Percentiles rank a stretch among this genome's conserved stretches.
These are phyloP conservation scores for Diaporthe australafricana DNA, from an alignment of 2,329 filamentous ascomycete genomes.

Conservation along the genomic window DNA sequence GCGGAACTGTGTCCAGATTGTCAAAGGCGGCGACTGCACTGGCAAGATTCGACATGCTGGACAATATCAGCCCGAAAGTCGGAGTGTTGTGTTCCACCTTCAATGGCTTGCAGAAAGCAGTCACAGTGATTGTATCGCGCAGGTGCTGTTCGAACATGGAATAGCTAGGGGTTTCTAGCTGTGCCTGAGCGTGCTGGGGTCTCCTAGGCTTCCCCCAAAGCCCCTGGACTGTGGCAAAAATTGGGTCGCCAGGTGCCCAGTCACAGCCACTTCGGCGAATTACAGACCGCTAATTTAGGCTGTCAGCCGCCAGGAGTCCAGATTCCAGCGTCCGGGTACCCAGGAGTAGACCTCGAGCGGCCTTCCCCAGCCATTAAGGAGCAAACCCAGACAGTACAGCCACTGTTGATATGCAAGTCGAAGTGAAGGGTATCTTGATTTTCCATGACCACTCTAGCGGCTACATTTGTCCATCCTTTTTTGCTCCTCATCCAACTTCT, in stretches of 20 bases:
- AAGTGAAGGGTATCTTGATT: constrained; percentile 12
- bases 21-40: constrained; percentile 12
- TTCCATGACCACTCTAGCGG: not conserved
- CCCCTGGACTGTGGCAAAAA: not conserved
- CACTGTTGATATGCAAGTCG: not conserved
- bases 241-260: not conserved
- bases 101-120: not conserved
- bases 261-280: not conserved
- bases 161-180: not conserved
- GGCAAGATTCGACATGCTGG: constrained; percentile 23
- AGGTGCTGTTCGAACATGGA: not conserved
- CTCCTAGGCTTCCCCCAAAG: not conserved
- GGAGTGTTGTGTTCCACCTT: not conserved
- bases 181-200: not conserved
- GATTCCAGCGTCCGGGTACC: not conserved
- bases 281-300: not conserved
- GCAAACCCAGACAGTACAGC: too few relatives aligned
- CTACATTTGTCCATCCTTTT: not conserved
- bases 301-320: not conserved
- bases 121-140: not conserved
- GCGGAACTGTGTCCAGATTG: not conserved
- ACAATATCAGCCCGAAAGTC: not conserved
- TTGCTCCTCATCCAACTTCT: not conserved
- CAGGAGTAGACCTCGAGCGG: not conserved
- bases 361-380: too few relatives aligned